A percentile compares a stretch with the other conserved stretches of the same genome.
Conservation (phyloP, 352 stramenopile species). For the Globisporangium sylvaticum region DNA sequence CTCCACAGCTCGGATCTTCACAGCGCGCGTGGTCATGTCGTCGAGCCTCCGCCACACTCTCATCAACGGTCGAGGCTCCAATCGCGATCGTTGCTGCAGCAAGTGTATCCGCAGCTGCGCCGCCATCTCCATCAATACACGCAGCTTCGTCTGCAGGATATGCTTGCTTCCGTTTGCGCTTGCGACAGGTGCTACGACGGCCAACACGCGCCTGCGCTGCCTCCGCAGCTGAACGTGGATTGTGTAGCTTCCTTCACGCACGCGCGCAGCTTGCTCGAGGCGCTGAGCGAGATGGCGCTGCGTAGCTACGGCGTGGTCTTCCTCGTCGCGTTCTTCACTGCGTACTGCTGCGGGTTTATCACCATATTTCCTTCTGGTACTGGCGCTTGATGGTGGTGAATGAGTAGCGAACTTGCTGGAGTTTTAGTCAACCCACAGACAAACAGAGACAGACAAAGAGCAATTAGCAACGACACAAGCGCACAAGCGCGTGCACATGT, state of each 20-base stretch:
- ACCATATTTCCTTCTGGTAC: background rate
- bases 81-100: background rate
- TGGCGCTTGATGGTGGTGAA: background rate
- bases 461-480: background rate
- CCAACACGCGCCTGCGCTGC: background rate
- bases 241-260: background rate
- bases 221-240: background rate
- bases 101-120: conserved; percentile 10
- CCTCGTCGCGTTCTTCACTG: background rate
- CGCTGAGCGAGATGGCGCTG: conserved; percentile 4
- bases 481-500: background rate
- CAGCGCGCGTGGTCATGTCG: background rate
- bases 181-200: background rate
- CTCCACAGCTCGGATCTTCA: background rate
- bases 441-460: background rate
- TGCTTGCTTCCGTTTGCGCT: background rate
- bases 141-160: background rate
- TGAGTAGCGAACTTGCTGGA: background rate
- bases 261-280: background rate
- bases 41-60: conserved; percentile 1
- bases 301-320: background rate
- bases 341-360: background rate
- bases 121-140: background rate
- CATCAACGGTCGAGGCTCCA: conserved; percentile 1
- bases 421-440: background rate